A percentile compares a stretch with the other conserved stretches of the same genome.
phyloP scores from a whole-genome alignment of 2,329 filamentous ascomycete genomes.

The Pseudogymnoascus sp. region DNA sequence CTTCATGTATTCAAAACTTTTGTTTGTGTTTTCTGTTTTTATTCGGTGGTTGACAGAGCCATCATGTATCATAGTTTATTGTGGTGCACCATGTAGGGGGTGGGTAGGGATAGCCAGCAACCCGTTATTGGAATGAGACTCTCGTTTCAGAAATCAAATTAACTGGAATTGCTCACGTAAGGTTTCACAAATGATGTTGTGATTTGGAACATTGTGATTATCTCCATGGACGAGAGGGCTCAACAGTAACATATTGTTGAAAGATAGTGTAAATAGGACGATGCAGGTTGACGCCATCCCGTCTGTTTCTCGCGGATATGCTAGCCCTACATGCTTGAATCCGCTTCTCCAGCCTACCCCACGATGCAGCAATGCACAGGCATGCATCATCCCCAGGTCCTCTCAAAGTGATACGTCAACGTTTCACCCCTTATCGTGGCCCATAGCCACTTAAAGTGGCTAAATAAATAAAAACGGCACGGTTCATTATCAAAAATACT shows the following conservation, averaged over 20 bases:
- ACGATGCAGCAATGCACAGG: not conserved
- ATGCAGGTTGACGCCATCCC: slow-evolving; percentile 3
- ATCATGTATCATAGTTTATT: not conserved
- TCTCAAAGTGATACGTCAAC: not conserved
- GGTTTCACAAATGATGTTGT: not conserved
- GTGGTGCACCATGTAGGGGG: not conserved
- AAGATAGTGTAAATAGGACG: not conserved
- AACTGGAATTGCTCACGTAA: not conserved
- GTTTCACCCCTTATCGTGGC: not conserved
- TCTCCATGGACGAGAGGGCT: too few relatives aligned
- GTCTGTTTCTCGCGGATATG: not conserved
- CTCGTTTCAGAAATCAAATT: slow-evolving; percentile 2
- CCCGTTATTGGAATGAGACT: not conserved
- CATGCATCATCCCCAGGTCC: not conserved
- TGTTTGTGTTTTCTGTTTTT: slow-evolving; percentile 3
- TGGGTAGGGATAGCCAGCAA: not conserved
- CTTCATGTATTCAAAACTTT: slow-evolving; percentile 5
- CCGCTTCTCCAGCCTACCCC: not conserved
- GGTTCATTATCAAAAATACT: too few relatives aligned
- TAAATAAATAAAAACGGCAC: too few relatives aligned
- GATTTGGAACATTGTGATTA: not conserved
- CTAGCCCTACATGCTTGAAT: slow-evolving; percentile 1
- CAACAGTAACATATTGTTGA: too few relatives aligned
- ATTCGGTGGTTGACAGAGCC: not conserved
- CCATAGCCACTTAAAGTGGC: not conserved